phyloP scores from a whole-genome alignment of 192 early-diverging fungal species.

The Entomortierella chlamydospora region DNA sequence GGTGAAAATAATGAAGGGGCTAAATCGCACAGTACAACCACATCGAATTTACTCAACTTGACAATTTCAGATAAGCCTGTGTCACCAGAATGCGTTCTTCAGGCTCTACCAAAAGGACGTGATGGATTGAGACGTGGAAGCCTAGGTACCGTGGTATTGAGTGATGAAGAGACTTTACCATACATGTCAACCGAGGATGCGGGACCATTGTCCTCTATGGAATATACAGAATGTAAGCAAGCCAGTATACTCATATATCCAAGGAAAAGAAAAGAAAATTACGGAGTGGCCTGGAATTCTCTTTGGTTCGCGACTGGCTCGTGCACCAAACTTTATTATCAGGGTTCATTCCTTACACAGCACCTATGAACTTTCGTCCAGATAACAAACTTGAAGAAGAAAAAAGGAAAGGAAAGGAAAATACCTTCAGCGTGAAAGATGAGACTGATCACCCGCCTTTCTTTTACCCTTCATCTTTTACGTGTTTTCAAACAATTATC shows the following conservation, averaged over 20 bases:
- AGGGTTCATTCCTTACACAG: too few species aligned
- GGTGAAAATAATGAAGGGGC: too few species aligned
- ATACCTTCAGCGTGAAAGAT: not conserved
- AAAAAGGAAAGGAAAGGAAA: not conserved
- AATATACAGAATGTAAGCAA: constrained; percentile 27
- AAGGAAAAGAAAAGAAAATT: too few species aligned
- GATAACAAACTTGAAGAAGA: not conserved
- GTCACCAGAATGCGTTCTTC: too few species aligned
- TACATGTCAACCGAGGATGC: not conserved
- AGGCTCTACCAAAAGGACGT: not conserved
- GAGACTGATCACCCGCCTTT: not conserved
- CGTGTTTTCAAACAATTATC: not conserved
- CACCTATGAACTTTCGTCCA: too few species aligned
- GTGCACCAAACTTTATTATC: not conserved
- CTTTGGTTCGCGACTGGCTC: constrained; percentile 6
- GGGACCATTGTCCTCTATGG: constrained; percentile 24
- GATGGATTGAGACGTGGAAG: not conserved
- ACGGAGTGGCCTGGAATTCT: not conserved
- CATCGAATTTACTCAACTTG: too few species aligned
- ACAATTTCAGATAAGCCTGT: too few species aligned
- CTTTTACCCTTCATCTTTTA: not conserved
- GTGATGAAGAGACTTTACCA: not conserved
- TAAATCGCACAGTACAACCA: not conserved
- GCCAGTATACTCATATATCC: too few species aligned
- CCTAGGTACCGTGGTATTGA: not conserved